Evolutionary conservation across 2,329 filamentous ascomycete genomes (phyloP).

Genomic region (Sporothrix globosa): DNA sequence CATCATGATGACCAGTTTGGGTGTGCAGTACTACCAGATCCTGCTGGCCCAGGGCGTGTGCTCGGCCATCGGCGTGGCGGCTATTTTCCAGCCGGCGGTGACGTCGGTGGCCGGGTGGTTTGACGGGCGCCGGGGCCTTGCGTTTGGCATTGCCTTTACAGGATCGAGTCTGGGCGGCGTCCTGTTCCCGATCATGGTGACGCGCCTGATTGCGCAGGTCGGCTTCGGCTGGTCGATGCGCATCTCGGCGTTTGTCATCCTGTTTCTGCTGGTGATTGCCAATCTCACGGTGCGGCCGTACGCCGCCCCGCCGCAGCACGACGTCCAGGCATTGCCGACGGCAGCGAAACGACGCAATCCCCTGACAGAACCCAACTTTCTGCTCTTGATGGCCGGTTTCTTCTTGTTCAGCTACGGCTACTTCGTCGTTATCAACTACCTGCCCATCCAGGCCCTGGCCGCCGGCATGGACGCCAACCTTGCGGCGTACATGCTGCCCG

Average conservation of each 20-base stretch:
- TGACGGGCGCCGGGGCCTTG: conserved; percentile 38
- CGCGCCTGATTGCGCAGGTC: conserved; percentile 33
- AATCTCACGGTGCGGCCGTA: conserved; percentile 36
- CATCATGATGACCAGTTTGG: conserved; percentile 64
- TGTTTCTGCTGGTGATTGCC: conserved; percentile 36
- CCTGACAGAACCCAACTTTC: conserved; percentile 42
- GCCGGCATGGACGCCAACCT: conserved; percentile 41
- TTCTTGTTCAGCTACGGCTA: conserved; percentile 46
- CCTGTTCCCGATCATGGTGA: conserved; percentile 40
- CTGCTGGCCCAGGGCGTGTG: conserved; percentile 47
- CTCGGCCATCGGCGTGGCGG: conserved; percentile 44
- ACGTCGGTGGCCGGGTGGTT: conserved; percentile 42
- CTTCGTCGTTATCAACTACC: conserved; percentile 46
- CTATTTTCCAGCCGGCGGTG: conserved; percentile 43
- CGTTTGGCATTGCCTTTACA: conserved; percentile 39
- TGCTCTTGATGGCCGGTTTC: conserved; percentile 42
- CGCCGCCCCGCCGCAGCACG: background rate
- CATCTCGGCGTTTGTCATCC: conserved; percentile 37
- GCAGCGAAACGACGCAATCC: conserved; percentile 37
- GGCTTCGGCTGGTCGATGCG: conserved; percentile 40
- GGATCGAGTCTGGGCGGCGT: conserved; percentile 38
- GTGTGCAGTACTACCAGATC: conserved; percentile 48
- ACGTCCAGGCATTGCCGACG: too few relatives aligned
- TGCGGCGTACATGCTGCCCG: conserved; percentile 45
- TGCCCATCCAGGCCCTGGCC: conserved; percentile 42